These are phyloP conservation scores for Ogataea saltuana DNA, from an alignment of 805 yeast species.

Conservation along the genomic window DNA sequence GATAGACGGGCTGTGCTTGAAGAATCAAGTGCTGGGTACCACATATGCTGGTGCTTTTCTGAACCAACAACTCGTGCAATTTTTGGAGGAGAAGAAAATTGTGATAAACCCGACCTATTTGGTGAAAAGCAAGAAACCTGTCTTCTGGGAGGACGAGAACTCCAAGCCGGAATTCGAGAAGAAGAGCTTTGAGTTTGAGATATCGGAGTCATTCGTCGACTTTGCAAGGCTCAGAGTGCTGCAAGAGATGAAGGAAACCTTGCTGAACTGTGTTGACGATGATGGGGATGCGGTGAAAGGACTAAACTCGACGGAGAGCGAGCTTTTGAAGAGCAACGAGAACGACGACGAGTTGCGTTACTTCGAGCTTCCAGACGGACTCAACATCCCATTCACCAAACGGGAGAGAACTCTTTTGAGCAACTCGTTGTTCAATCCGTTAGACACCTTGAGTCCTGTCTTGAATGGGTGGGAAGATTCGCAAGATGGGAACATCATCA, in stretches of 20 bases:
- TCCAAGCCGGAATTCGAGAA: slow-evolving; percentile 30
- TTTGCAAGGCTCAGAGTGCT: slow-evolving; percentile 56
- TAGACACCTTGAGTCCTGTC: slow-evolving; percentile 33
- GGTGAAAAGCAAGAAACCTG: slow-evolving; percentile 46
- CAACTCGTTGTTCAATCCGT: slow-evolving; percentile 73
- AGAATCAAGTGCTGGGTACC: slow-evolving; percentile 69
- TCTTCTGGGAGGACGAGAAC: slow-evolving; percentile 31
- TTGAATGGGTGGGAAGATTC: slow-evolving; percentile 38
- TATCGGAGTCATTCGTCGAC: slow-evolving; percentile 52
- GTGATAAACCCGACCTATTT: slow-evolving; percentile 48
- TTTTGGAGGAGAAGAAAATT: slow-evolving; percentile 37
- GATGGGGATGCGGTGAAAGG: slow-evolving; percentile 21
- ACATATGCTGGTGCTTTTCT: slow-evolving; percentile 72
- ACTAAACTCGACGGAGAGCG: slow-evolving; percentile 21
- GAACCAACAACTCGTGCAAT: slow-evolving; percentile 50
- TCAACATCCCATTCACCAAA: slow-evolving; percentile 54
- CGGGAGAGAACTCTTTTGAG: slow-evolving; percentile 63
- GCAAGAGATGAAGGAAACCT: slow-evolving; percentile 76
- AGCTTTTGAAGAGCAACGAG: slow-evolving; percentile 30
- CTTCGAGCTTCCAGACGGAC: slow-evolving; percentile 79
- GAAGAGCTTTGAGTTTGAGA: slow-evolving; percentile 36
- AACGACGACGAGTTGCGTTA: slow-evolving; percentile 40
- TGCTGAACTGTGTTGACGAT: slow-evolving; percentile 48
- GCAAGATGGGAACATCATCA: slow-evolving; percentile 55
- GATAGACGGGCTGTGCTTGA: slow-evolving; percentile 75